A percentile compares a stretch with the other conserved stretches of the same genome.
phyloP scores from a whole-genome alignment of 495 filamentous ascomycete species.

The Penicillium egyptiacum region DNA sequence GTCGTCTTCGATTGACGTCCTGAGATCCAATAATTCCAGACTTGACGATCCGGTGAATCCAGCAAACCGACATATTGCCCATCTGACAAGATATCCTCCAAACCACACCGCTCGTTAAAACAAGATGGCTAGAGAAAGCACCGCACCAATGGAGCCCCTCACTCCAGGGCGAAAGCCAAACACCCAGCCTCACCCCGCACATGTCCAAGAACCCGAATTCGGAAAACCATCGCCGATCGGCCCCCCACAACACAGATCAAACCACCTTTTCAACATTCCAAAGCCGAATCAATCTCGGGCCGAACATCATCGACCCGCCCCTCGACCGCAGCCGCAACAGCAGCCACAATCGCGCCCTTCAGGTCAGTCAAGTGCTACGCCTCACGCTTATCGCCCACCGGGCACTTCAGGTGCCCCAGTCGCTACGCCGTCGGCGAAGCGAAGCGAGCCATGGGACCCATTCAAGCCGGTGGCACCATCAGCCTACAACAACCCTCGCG shows the following conservation, averaged over 20 bases:
- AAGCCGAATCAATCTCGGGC: conserved; percentile 46
- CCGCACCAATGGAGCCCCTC: conserved; percentile 34
- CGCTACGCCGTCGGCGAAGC: conserved; percentile 27
- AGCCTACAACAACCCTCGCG: conserved; percentile 38
- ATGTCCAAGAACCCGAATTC: conserved; percentile 52
- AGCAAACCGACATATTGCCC: background rate
- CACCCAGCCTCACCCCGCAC: conserved; percentile 26
- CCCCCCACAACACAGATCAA: conserved; percentile 43
- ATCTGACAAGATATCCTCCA: background rate
- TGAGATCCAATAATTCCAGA: background rate
- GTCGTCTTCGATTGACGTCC: background rate
- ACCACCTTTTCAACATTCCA: conserved; percentile 53
- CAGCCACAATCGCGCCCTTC: conserved; percentile 16
- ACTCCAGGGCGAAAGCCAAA: conserved; percentile 33
- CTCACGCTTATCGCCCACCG: conserved; percentile 24
- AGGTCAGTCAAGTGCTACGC: conserved; percentile 15
- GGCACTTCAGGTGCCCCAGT: conserved; percentile 17
- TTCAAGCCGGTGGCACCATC: conserved; percentile 47
- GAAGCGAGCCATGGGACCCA: conserved; percentile 39
- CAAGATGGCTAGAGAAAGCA: conserved; percentile 48
- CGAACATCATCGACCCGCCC: conserved; percentile 48
- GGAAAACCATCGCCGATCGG: conserved; percentile 57
- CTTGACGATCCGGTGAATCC: background rate
- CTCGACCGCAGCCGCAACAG: conserved; percentile 23
- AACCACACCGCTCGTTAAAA: background rate